These are phyloP conservation scores for Plasmopara halstedii DNA, from an alignment of 352 stramenopile species.

Conservation along the genomic window DNA sequence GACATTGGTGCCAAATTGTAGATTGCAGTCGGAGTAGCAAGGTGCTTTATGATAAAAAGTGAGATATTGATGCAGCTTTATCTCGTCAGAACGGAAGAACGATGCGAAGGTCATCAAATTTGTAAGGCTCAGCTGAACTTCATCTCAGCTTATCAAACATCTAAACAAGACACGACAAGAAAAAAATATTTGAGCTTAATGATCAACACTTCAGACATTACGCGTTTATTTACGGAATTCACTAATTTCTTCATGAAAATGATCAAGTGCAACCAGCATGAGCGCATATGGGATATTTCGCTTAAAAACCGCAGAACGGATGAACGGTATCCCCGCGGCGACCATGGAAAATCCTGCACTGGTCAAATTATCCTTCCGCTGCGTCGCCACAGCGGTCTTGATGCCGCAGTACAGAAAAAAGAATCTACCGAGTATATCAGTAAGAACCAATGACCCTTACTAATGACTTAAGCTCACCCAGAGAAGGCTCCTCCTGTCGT, in stretches of 20 bases:
- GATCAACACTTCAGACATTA: no score
- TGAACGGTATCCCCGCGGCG: slow-evolving; percentile 43
- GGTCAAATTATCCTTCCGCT: slow-evolving; percentile 52
- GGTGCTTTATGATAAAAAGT: no score
- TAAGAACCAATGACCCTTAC: no score
- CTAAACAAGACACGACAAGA: no score
- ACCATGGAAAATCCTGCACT: slow-evolving; percentile 51
- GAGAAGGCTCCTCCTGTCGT: slow-evolving; percentile 54
- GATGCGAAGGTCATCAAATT: no score
- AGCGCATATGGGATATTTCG: slow-evolving; percentile 70
- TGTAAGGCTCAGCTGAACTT: no score
- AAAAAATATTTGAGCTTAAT: no score
- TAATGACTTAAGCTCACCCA: slow-evolving; percentile 18
- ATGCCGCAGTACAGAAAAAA: slow-evolving; percentile 73
- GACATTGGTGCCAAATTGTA: slow-evolving; percentile 39
- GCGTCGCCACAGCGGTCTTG: slow-evolving; percentile 59
- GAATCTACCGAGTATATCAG: slow-evolving; percentile 40
- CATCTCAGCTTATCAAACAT: no score
- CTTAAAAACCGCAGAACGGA: slow-evolving; percentile 53
- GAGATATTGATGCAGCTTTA: no score
- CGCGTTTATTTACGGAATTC: slow-evolving; percentile 33
- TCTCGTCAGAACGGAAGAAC: no score
- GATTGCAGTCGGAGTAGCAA: background rate
- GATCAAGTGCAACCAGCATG: slow-evolving; percentile 70
- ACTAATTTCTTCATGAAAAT: slow-evolving; percentile 78